Evolutionary conservation across 2,329 filamentous ascomycete genomes (phyloP).

Genomic region (Arthrocladium fulminans): DNA sequence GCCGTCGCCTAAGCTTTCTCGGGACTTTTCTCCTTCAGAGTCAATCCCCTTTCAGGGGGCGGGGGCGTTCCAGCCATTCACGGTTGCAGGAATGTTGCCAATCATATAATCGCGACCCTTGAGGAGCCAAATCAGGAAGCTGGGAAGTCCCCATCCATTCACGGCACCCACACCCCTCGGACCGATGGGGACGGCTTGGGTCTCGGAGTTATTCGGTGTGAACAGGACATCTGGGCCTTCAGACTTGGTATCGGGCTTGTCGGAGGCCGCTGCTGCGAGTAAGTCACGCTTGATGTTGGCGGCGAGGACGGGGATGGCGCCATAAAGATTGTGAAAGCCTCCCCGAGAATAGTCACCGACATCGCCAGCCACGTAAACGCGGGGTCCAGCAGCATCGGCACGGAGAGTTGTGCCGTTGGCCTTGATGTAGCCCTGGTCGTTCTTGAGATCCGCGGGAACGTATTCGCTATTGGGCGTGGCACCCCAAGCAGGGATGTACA

Average conservation of each 20-base stretch:
- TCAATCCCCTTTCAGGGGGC: too few species aligned
- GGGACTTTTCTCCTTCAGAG: too few species aligned
- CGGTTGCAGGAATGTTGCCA: too few species aligned
- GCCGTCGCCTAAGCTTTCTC: too few species aligned
- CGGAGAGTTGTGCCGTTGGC: constrained; percentile 33
- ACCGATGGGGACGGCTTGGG: constrained; percentile 42
- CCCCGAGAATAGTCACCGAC: constrained; percentile 33
- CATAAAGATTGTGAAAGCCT: constrained; percentile 36
- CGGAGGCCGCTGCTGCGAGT: constrained; percentile 28
- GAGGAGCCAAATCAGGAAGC: constrained; percentile 41
- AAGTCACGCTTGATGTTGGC: constrained; percentile 45
- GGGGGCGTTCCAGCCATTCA: too few species aligned
- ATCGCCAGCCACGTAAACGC: constrained; percentile 43
- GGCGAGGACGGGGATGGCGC: constrained; percentile 36
- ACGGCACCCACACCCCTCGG: constrained; percentile 38
- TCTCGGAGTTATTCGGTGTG: constrained; percentile 37
- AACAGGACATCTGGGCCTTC: constrained; percentile 30
- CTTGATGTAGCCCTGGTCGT: constrained; percentile 31
- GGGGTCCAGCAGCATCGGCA: constrained; percentile 28
- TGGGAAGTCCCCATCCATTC: constrained; percentile 37
- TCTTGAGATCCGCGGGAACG: constrained; percentile 26
- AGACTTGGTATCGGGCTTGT: constrained; percentile 11
- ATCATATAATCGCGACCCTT: constrained; percentile 46
- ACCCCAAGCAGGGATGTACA: constrained; percentile 43
- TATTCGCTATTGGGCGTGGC: constrained; percentile 36